phyloP scores from a whole-genome alignment of 164 flowering plant genomes.

The Nelumbo lutea region DNA sequence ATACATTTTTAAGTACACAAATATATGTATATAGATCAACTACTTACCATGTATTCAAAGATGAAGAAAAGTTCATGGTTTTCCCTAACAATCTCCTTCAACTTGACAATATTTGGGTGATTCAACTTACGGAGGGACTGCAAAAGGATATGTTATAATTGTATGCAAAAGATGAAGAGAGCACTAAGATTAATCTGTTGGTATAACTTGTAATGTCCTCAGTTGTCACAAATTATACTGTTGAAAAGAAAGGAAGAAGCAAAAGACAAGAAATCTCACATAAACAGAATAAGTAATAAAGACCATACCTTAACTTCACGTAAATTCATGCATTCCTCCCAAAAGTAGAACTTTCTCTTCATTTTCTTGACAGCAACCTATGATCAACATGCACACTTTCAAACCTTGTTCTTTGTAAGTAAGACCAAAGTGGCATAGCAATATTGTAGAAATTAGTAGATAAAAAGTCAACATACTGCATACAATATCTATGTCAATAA shows the following conservation, averaged over 20 bases:
- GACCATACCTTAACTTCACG: conserved; percentile 75
- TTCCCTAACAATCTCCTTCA: conserved; percentile 77
- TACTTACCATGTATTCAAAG: conserved; percentile 74
- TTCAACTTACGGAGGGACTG: conserved; percentile 75
- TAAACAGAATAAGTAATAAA: not conserved
- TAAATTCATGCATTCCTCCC: conserved; percentile 83
- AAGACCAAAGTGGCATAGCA: too few species aligned
- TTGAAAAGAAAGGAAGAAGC: not conserved
- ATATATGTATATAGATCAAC: not conserved
- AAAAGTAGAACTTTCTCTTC: conserved; percentile 75
- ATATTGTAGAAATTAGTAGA: too few species aligned
- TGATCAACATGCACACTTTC: conserved; percentile 3
- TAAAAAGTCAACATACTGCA: too few species aligned
- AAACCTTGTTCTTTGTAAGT: not conserved
- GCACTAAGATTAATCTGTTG: not conserved
- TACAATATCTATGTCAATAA: too few species aligned
- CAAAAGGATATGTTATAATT: conserved; percentile 14
- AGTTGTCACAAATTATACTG: not conserved
- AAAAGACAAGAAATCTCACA: not conserved
- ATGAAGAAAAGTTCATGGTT: conserved; percentile 73
- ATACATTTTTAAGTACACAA: too few species aligned
- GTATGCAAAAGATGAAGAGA: not conserved
- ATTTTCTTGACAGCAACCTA: conserved; percentile 96
- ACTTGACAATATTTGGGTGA: conserved; percentile 72
- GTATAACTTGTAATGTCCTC: not conserved